Evolutionary conservation across 2,329 filamentous ascomycete species (phyloP), one percentile per base, ranked within the genome.

Genomic region (Colletotrichum somersetense): DNA sequence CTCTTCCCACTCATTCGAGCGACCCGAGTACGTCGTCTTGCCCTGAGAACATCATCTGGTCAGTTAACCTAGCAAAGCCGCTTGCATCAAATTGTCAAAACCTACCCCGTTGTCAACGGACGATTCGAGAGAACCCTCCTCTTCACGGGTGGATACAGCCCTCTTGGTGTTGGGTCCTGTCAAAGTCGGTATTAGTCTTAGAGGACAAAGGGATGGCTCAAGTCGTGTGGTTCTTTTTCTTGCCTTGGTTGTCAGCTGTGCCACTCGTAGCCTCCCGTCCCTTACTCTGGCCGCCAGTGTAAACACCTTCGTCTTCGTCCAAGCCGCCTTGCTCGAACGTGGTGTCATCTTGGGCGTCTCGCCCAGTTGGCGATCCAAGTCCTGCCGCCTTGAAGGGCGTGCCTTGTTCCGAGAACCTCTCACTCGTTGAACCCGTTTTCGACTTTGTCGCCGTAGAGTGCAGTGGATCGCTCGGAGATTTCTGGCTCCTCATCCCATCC

Each of bases 1-100:
- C 33, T 63, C 61, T n/a, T 52, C n/a, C 35, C 14, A 18, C 33
- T 40, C 16, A 16, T 40, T 62, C 16, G 33, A 67, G 35, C 50
- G 33, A 46, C 33, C 38, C 23, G 33, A 50, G 12, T 12, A 23
- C 16, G 26, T 20, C 6, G 38, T 35, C 10, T 48, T 38, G 2
- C n/a, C 35, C 30, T 38, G 33, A 6, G 26, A 14, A 26, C 12
- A 42, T 14, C 23, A 52, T 5, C 26, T n/a, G 14, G 35, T 40
- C 23, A n/a, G 46, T 11, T 20, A 1, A 30, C 6, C 3, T 11
- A 6, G 20, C 26, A 33, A 5, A 33, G 5, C n/a, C 38, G 7
- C 26, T 12, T 46, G 11, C 16, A 11, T 16, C 20, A 42, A 20
- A 2, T 7, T n/a, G 5, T 23, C 6, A n/a, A 52, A 52, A 46